Conservation (phyloP, 176 grass and related monocot genomes). For the Stipa capillata region DNA sequence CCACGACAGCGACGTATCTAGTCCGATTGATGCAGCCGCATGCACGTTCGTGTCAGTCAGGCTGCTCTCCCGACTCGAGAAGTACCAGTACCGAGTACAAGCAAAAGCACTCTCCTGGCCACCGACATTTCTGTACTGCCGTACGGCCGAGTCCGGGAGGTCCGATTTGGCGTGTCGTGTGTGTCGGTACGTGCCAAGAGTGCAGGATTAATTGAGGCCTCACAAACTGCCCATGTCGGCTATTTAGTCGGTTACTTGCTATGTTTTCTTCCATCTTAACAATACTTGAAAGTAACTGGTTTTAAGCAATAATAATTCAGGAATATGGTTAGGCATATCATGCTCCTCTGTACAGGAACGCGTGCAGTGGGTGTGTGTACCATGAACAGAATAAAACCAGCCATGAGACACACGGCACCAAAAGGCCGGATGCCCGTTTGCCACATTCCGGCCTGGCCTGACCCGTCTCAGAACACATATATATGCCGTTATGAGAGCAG, state of each 20-base stretch:
- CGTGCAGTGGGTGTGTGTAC: no score
- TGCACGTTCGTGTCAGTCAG: not conserved
- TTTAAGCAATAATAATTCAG: not conserved
- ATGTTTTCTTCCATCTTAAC: no score
- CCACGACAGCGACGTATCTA: not conserved
- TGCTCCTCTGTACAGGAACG: no score
- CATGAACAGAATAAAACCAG: no score
- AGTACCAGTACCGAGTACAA: not conserved
- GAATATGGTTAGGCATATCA: no score
- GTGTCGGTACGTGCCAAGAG: not conserved
- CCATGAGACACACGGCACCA: not conserved
- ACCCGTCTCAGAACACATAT: not conserved
- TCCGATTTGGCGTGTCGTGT: not conserved
- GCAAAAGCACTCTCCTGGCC: not conserved
- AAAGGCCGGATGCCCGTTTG: not conserved
- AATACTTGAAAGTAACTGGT: not conserved
- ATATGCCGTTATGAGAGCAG: not conserved
- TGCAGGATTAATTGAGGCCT: not conserved
- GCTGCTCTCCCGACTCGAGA: not conserved
- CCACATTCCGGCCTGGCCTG: not conserved
- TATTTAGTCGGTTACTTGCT: not conserved
- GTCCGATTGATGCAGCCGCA: not conserved
- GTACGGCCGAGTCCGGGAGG: no score
- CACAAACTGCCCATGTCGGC: not conserved
- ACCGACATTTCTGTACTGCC: conserved; percentile 17